Percentiles rank a stretch among this genome's conserved stretches.
Evolutionary conservation across 192 early-diverging fungal species (phyloP).

Genomic region (Spizellomyces punctatus): DNA sequence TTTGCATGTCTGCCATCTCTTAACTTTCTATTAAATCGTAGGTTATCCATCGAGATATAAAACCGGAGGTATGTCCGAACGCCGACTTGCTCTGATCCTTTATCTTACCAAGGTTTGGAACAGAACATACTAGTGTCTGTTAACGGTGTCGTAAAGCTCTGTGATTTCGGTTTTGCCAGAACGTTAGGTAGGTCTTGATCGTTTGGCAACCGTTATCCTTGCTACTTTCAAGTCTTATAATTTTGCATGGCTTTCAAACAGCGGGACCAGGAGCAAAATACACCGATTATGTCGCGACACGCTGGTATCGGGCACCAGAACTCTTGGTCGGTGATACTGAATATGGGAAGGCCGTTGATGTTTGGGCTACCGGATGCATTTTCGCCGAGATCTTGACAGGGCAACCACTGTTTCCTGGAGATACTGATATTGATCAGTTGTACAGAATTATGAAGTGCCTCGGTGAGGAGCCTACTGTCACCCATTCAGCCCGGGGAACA

Average conservation of each 20-base stretch:
- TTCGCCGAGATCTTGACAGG: constrained; percentile 68
- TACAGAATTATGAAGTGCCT: constrained; percentile 67
- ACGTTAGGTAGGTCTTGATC: constrained; percentile 49
- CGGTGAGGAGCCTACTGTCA: constrained; percentile 32
- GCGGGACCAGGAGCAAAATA: constrained; percentile 69
- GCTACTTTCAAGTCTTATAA: not conserved
- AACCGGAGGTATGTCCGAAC: constrained; percentile 52
- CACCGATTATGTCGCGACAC: constrained; percentile 66
- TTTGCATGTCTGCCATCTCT: not conserved
- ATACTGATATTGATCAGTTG: constrained; percentile 67
- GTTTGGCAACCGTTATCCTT: not conserved
- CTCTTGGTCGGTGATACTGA: constrained; percentile 65
- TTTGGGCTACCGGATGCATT: constrained; percentile 71
- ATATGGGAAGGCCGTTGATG: constrained; percentile 66
- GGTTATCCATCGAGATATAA: constrained; percentile 69
- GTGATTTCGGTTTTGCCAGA: constrained; percentile 69
- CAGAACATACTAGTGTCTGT: constrained; percentile 63
- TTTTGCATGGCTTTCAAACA: constrained; percentile 19
- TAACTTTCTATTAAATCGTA: not conserved
- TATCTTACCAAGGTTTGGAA: not conserved
- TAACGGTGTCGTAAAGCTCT: constrained; percentile 63
- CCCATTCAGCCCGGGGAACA: not conserved
- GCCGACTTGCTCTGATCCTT: not conserved
- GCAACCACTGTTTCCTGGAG: constrained; percentile 66
- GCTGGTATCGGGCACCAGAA: constrained; percentile 66